These are phyloP conservation scores for Suhomyces maxii DNA, from an alignment of 1,139 yeast species.

Conservation along the genomic window DNA sequence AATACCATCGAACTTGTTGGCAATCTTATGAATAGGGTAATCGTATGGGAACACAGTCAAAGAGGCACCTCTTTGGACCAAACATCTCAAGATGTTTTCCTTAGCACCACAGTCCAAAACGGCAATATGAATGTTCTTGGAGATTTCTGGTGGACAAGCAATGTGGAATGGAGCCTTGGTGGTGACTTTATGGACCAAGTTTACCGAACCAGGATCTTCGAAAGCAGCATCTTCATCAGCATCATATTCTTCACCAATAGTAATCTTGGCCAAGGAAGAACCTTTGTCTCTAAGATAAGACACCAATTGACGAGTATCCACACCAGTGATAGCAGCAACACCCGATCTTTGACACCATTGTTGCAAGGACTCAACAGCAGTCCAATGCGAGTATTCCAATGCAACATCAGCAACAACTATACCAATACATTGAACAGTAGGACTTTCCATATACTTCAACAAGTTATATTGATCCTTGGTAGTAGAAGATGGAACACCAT, in stretches of 20 bases:
- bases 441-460: conserved; percentile 87
- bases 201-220: conserved; percentile 87
- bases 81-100: conserved; percentile 91
- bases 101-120: conserved; percentile 97
- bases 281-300: conserved; percentile 93
- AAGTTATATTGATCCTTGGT: conserved; percentile 80
- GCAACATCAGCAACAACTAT: conserved; percentile 96
- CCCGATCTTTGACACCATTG: conserved; percentile 97
- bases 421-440: conserved; percentile 89
- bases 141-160: conserved; percentile 59
- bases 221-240: conserved; percentile 91
- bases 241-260: conserved; percentile 87
- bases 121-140: conserved; percentile 74
- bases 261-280: conserved; percentile 85
- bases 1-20: conserved; percentile 89
- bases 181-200: conserved; percentile 89
- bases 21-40: conserved; percentile 88
- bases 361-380: conserved; percentile 92
- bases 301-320: conserved; percentile 93
- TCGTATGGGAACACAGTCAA: conserved; percentile 95
- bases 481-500: conserved; percentile 90
- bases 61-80: conserved; percentile 92
- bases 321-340: conserved; percentile 95
- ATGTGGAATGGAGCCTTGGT: conserved; percentile 95
- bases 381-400: conserved; percentile 95